Evolutionary conservation across 495 filamentous ascomycete genomes (phyloP), one percentile per base, ranked within the genome.

Genomic region (Chaetomium tenue): DNA sequence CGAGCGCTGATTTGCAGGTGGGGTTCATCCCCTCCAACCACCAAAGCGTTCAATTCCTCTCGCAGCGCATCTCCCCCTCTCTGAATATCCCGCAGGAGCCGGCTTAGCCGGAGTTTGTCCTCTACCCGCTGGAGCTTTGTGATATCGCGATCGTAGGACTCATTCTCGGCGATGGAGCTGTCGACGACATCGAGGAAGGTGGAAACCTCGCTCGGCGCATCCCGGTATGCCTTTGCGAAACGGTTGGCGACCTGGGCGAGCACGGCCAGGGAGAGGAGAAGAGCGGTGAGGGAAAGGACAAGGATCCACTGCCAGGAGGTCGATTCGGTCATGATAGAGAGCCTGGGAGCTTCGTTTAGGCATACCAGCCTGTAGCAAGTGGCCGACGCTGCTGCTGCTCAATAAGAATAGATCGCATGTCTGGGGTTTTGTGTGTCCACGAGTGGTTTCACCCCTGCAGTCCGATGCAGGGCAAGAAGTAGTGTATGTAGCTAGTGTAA

Each of bases 61-160:
- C 83, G 76, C 70, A 75, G 67, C 63, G 76, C 83, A 72, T 75
- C 86, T 66, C 85, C 71, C 60, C 80, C 71, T 78, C 83, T 76
- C 76, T 88, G 71, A 70, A 89, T 79, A 74, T 84, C 68, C 74
- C 81, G 75, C 57, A 84, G 70, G 39, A 84, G 68, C 55, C 81
- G 62, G 63, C 70, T 65, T 71, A 88, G 75, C 68, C 84, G 71
- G 30, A 83, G 37, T 68, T 84, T 79, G 66, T 84, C 77, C 69
- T 83, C 75, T 66, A 87, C 72, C 47, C 77, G 72, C 75, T 70
- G 73, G 9, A 84, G 75, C 65, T 79, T 80, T 56, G 71, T 73
- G 66, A 79, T 77, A 72, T 79, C 84, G 71, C 73, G 79, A 75
- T 78, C 82, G 72, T 82, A 87, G 71, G 68, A 81, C 74, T 79